Evolutionary conservation across 2,329 filamentous ascomycete species (phyloP).

Genomic region (Aureobasidium sp.): DNA sequence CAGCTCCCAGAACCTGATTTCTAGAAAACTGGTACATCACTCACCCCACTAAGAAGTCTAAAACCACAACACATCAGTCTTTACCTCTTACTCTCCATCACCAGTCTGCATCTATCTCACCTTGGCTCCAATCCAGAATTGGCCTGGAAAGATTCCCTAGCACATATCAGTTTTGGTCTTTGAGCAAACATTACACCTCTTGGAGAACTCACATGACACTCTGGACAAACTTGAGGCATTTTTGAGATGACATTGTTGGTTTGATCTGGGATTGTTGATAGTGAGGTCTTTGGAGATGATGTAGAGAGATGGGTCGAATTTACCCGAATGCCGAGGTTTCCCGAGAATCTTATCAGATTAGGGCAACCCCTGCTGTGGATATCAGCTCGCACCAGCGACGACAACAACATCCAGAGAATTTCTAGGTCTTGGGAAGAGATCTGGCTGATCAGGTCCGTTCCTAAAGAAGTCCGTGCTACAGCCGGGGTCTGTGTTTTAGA

Average conservation of each 20-base stretch:
- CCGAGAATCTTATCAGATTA: neutral
- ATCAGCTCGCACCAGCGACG: no score
- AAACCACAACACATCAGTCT: neutral
- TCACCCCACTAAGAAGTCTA: slow-evolving; percentile 35
- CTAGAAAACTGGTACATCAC: slow-evolving; percentile 3
- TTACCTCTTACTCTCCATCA: no score
- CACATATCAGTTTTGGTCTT: slow-evolving; percentile 31
- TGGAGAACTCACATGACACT: slow-evolving; percentile 4
- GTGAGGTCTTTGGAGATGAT: neutral
- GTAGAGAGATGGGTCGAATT: neutral
- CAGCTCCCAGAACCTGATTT: no score
- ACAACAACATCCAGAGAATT: no score
- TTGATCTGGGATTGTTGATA: neutral
- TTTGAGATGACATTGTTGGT: slow-evolving; percentile 5
- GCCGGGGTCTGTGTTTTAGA: no score
- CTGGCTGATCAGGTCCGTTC: no score
- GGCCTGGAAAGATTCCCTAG: slow-evolving; percentile 75
- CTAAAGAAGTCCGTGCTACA: no score
- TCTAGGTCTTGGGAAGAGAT: no score
- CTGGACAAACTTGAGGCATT: slow-evolving; percentile 9
- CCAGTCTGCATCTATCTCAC: slow-evolving; percentile 36
- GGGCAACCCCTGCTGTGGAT: neutral
- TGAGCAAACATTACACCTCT: neutral
- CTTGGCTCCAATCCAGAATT: slow-evolving; percentile 84
- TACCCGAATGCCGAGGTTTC: neutral